These are phyloP conservation scores for Pseudopediastrum boryanum DNA, from an alignment of 139 green algal species.

Conservation along the genomic window DNA sequence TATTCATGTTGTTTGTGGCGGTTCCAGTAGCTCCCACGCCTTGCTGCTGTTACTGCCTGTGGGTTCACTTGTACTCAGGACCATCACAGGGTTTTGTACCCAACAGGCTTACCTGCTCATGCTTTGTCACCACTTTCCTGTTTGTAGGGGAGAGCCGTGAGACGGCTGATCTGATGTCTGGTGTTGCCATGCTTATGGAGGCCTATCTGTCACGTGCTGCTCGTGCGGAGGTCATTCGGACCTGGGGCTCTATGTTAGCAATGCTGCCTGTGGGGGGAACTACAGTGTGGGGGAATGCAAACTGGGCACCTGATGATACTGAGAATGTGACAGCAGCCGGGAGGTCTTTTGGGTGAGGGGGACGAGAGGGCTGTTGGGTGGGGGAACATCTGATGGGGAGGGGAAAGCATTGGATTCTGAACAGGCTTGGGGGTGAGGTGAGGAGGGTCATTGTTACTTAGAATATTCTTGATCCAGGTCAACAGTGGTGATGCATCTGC, in stretches of 20 bases:
- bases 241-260: slow-evolving; percentile 68
- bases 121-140: not conserved
- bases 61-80: no score
- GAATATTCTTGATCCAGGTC: no score
- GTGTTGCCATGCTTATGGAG: slow-evolving; percentile 36
- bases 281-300: slow-evolving; percentile 76
- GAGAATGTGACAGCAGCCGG: slow-evolving; percentile 19
- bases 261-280: slow-evolving; percentile 83
- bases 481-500: no score
- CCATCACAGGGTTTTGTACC: no score
- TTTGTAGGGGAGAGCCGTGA: slow-evolving; percentile 69
- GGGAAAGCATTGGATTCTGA: no score
- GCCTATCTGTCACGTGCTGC: slow-evolving; percentile 23
- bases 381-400: not conserved
- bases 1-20: no score
- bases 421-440: no score
- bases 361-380: not conserved
- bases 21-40: no score
- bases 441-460: no score
- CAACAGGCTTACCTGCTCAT: no score
- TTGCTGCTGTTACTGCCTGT: no score
- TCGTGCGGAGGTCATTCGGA: slow-evolving; percentile 50
- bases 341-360: slow-evolving; percentile 43
- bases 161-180: slow-evolving; percentile 58
- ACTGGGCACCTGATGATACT: slow-evolving; percentile 70